A percentile compares a stretch with the other conserved stretches of the same genome.
Evolutionary conservation across 257 asterid genomes (phyloP).

Genomic region (Vinca minor): DNA sequence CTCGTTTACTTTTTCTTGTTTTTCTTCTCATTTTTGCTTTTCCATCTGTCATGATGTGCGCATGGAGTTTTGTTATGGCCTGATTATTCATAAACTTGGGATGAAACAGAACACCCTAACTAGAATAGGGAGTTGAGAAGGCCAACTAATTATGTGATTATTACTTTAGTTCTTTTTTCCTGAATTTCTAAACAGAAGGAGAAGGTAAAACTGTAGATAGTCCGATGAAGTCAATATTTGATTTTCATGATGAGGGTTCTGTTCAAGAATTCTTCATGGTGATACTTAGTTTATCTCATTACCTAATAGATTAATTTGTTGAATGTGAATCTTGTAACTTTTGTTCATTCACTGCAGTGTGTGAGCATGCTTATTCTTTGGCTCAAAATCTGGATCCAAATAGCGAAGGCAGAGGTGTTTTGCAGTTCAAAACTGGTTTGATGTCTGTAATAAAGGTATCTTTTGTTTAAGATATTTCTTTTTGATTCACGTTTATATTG

Average conservation of each 20-base stretch:
- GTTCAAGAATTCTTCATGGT: not conserved
- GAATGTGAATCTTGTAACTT: not conserved
- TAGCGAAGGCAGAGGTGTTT: constrained; percentile 98
- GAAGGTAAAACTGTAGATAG: not conserved
- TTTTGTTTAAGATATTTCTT: constrained; percentile 4
- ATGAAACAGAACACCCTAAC: not conserved
- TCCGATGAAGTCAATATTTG: not conserved
- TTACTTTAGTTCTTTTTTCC: not conserved
- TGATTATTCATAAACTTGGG: not conserved
- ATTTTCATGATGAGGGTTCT: not conserved
- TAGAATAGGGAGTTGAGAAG: not conserved
- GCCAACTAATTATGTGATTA: not conserved
- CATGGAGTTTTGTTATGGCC: not conserved
- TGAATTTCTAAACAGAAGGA: not conserved
- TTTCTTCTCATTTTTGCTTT: not conserved
- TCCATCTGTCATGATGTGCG: not conserved
- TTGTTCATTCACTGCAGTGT: constrained; percentile 48
- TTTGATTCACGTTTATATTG: not conserved
- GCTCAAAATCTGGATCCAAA: constrained; percentile 98
- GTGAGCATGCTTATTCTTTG: constrained; percentile 94
- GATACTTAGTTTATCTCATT: not conserved
- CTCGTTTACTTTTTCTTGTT: not conserved
- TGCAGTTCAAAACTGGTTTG: constrained; percentile 97
- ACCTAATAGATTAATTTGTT: not conserved
- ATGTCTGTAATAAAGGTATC: constrained; percentile 97